Base-by-base conservation (phyloP, 805 yeast genomes). In the Cyberlindnera euphorbiae region DNA sequence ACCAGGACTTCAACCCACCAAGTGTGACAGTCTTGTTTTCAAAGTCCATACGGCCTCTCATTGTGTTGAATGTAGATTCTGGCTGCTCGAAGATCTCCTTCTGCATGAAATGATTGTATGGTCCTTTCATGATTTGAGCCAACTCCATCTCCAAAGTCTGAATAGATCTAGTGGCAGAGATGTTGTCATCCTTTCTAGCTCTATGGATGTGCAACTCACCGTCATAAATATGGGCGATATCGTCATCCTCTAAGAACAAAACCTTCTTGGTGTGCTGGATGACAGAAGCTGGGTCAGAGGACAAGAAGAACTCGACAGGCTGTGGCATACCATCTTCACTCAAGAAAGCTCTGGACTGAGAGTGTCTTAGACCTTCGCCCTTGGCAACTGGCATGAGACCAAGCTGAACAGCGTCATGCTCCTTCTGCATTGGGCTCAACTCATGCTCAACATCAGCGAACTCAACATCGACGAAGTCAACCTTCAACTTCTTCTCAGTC, bases 51-150 rank as follows among this genome's bases (percentile, higher is more conserved):
- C 99, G 86, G 58, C 99, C 99, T 72, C 98, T 83, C 98, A 93
- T 93, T 34, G 99, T 93, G 70, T 93, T 93, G 62, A 89, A 83
- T 34, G 97, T 83, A 4, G 97, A 89, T 58, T 93, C 98, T 26
- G 98, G 98, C 68, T 93, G 99, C 66, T 93, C 98, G 58, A 83
- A 87, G 52, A 93, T 93, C 69, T 93, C 99, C 73, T 93, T 93
- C 67, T 88, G 94, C 99, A 93, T 93, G 64, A 90, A 93, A 67
- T 93, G 98, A 52, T 77, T 79, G 69, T 83, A 90, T 45, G 85
- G 83, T 55, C 98, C 98, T 70, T 88, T 90, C 97, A 93, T 93
- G 60, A 93, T 90, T 68, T 93, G 94, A 44, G 94, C 93, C 59
- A 93, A 77, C 69, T 93, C 96, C 82, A 93, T 75, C 68, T 93